These are phyloP conservation scores for Pseudopediastrum boryanum DNA, from an alignment of 139 green algal genomes.

Conservation along the genomic window DNA sequence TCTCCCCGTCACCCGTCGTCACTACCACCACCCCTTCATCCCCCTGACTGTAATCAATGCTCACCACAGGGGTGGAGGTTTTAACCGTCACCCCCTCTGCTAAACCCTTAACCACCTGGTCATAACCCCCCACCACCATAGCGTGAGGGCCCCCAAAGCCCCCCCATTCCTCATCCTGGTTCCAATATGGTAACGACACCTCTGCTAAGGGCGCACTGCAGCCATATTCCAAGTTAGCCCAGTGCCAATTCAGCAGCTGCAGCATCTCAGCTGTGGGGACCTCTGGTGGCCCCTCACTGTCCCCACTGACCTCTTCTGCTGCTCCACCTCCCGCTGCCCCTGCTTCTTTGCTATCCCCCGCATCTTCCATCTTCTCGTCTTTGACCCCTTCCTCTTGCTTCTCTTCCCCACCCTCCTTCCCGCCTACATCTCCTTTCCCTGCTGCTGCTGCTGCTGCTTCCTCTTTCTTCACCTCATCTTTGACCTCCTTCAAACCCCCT, in stretches of 20 bases:
- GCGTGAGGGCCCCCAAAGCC: conserved; percentile 89
- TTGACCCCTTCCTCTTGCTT: not conserved
- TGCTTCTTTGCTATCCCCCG: not conserved
- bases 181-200: conserved; percentile 70
- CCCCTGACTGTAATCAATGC: conserved; percentile 30
- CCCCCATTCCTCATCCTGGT: conserved; percentile 84
- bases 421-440: too few species aligned
- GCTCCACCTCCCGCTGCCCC: not conserved
- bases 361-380: not conserved
- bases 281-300: not conserved
- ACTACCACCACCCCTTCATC: conserved; percentile 15
- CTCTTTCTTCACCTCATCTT: not conserved
- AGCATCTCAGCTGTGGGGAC: conserved; percentile 18
- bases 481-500: not conserved
- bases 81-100: conserved; percentile 12
- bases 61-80: conserved; percentile 5
- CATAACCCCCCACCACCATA: conserved; percentile 85
- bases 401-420: not conserved
- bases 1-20: conserved; percentile 18
- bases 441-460: not conserved
- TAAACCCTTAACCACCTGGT: conserved; percentile 29
- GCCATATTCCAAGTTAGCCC: conserved; percentile 90
- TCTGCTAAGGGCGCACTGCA: conserved; percentile 68
- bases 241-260: conserved; percentile 65
- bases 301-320: not conserved